Evolutionary conservation across 805 yeast genomes (phyloP), one percentile per base, ranked within the genome.

Genomic region (Wickerhamiella alocasiicola): DNA sequence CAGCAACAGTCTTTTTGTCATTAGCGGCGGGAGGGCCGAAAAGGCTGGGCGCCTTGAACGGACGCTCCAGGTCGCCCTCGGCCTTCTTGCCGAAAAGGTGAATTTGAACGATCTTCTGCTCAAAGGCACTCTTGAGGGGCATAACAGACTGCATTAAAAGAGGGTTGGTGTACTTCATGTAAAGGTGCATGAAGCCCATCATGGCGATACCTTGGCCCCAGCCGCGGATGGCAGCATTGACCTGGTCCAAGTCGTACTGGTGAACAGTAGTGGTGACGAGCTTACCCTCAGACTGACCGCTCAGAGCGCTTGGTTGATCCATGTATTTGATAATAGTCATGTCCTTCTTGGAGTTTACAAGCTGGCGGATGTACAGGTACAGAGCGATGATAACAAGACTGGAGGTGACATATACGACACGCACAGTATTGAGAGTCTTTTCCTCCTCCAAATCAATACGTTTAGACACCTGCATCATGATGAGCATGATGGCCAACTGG

Each of bases 131-230:
- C 74, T 91, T 91, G 55, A 91, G 67, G 39, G 95, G 88, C 40
- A 93, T 74, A 53, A 91, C 74, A 49, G 87, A 77, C 69, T 91
- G 97, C 85, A 88, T 81, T 52, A 91, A 76, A 60, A 91, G 73
- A 45, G 98, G 98, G 66, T 91, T 85, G 62, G 96, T 85, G 72
- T 84, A 91, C 65, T 84, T 81, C 93, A 91, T 76, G 76, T 88
- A 88, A 47, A 91, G 57, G 65, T 91, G 98, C 97, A 88, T 87
- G 77, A 88, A 81, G 19, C 80, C 94, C 87, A 91, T 87, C 94
- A 91, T 84, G 55, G 94, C 95, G 52, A 87, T 59, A 49, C 93
- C 81, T 48, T 93, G 81, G 70, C 79, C 77, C 51, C 84, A 73
- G 49, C 93, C 75, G 65, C 81, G 84, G 63, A 87, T 71, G 45